phyloP scores from a whole-genome alignment of 2,329 filamentous ascomycete genomes.

The Exophiala calicioides region DNA sequence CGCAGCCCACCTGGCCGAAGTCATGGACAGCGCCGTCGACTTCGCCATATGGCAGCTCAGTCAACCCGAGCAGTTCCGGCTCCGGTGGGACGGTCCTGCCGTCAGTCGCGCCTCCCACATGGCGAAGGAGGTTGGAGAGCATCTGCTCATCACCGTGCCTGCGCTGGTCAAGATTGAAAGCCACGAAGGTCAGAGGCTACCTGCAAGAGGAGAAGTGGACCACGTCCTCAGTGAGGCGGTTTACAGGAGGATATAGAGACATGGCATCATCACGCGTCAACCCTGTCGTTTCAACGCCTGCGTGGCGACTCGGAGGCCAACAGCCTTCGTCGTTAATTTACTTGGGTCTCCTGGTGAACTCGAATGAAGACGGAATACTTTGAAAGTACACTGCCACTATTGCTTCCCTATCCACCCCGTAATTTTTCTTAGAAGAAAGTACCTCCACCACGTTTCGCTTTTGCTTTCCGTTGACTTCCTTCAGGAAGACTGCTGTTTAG shows the following conservation, averaged over 20 bases:
- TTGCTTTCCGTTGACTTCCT: too few relatives aligned
- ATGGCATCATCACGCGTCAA: too few relatives aligned
- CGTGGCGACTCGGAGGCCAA: too few relatives aligned
- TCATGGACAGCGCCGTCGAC: constrained; percentile 9
- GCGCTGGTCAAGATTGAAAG: constrained; percentile 3
- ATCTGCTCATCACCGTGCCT: constrained; percentile 3
- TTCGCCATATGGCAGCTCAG: constrained; percentile 14
- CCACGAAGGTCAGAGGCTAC: background rate
- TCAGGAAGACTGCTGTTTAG: too few relatives aligned
- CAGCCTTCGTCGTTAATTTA: too few relatives aligned
- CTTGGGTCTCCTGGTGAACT: too few relatives aligned
- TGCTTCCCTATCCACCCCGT: too few relatives aligned
- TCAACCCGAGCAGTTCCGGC: constrained; percentile 12
- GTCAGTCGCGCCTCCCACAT: background rate
- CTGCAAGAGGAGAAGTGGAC: background rate
- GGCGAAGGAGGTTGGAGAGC: background rate
- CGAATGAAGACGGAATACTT: too few relatives aligned
- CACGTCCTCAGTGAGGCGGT: background rate
- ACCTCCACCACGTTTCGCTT: too few relatives aligned
- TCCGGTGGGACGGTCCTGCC: constrained; percentile 4
- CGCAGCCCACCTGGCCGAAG: constrained; percentile 9
- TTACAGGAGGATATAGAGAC: background rate
- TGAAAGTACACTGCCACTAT: too few relatives aligned
- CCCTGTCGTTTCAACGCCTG: too few relatives aligned
- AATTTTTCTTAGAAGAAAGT: too few relatives aligned